Evolutionary conservation across 352 stramenopile genomes (phyloP).

Genomic region (Globisporangium iwayamae): DNA sequence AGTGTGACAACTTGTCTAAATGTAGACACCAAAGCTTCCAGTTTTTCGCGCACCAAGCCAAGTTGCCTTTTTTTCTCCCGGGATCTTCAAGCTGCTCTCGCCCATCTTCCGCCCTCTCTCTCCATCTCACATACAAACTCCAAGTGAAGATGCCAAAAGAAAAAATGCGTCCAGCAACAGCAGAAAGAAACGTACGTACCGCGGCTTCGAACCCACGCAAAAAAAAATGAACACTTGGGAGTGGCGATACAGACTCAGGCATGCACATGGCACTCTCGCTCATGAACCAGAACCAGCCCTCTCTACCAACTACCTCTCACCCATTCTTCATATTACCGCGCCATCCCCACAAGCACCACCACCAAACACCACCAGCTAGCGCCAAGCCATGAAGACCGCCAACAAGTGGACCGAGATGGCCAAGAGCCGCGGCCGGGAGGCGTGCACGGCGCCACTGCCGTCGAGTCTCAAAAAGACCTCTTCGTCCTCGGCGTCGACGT

Average conservation of each 20-base stretch:
- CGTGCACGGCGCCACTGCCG: slow-evolving; percentile 21
- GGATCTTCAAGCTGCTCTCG: slow-evolving; percentile 1
- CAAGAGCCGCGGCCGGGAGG: slow-evolving; percentile 6
- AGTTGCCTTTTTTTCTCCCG: slow-evolving; percentile 1
- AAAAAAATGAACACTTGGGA: neutral
- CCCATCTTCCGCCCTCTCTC: slow-evolving; percentile 7
- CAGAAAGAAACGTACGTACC: slow-evolving; percentile 7
- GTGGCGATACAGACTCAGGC: neutral
- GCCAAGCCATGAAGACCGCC: neutral
- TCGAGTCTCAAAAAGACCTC: slow-evolving; percentile 56
- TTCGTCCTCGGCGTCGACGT: slow-evolving; percentile 17
- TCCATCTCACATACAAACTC: slow-evolving; percentile 5
- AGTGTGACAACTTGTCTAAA: neutral
- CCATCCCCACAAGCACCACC: slow-evolving; percentile 2
- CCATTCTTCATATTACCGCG: slow-evolving; percentile 8
- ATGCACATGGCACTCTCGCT: neutral
- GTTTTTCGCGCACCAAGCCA: neutral
- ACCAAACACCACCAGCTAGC: neutral
- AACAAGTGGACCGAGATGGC: slow-evolving; percentile 3
- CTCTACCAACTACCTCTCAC: neutral
- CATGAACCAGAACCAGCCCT: too few species aligned
- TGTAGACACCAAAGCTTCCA: neutral
- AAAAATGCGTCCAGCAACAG: neutral
- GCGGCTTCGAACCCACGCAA: neutral
- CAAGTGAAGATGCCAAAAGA: slow-evolving; percentile 2